A percentile compares a stretch with the other conserved stretches of the same genome.
Evolutionary conservation across 1,139 yeast species (phyloP).

Genomic region (Hanseniaspora sp.): DNA sequence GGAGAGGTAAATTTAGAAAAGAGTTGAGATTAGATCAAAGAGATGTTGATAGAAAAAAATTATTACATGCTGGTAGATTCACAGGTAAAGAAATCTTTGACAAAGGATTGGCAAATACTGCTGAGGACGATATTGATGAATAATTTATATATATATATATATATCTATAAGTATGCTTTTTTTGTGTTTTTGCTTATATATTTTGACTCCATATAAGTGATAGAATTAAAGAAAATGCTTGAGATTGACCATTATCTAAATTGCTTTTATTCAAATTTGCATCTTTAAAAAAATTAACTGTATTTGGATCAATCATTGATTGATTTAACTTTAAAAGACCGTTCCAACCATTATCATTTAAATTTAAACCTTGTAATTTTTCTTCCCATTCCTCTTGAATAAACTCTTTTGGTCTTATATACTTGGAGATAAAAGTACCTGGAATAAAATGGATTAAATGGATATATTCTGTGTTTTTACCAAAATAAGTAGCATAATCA

Average conservation of each 20-base stretch:
- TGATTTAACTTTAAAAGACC: slow-evolving; percentile 71
- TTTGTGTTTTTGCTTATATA: neutral
- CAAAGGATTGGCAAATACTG: slow-evolving; percentile 58
- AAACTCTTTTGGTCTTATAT: slow-evolving; percentile 55
- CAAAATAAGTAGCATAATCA: slow-evolving; percentile 87
- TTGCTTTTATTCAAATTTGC: slow-evolving; percentile 39
- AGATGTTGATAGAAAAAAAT: slow-evolving; percentile 37
- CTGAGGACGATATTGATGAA: slow-evolving; percentile 43
- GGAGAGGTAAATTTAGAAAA: slow-evolving; percentile 57
- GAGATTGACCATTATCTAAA: slow-evolving; percentile 80
- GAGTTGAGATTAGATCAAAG: slow-evolving; percentile 48
- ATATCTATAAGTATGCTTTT: neutral
- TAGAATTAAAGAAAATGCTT: slow-evolving; percentile 76
- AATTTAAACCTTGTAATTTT: slow-evolving; percentile 40
- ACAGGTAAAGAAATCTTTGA: slow-evolving; percentile 88
- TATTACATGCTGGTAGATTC: slow-evolving; percentile 62
- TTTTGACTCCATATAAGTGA: slow-evolving; percentile 45
- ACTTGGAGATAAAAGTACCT: slow-evolving; percentile 72
- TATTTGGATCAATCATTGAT: slow-evolving; percentile 60
- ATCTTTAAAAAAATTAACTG: slow-evolving; percentile 55
- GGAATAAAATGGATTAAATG: slow-evolving; percentile 96
- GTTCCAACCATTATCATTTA: slow-evolving; percentile 65
- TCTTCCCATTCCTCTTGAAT: slow-evolving; percentile 73
- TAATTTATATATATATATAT: slow-evolving; percentile 19
- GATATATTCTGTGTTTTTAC: slow-evolving; percentile 62